Evolutionary conservation across 2,329 filamentous ascomycete species (phyloP), one percentile per base, ranked within the genome.

Genomic region (Verticillium dahliae): DNA sequence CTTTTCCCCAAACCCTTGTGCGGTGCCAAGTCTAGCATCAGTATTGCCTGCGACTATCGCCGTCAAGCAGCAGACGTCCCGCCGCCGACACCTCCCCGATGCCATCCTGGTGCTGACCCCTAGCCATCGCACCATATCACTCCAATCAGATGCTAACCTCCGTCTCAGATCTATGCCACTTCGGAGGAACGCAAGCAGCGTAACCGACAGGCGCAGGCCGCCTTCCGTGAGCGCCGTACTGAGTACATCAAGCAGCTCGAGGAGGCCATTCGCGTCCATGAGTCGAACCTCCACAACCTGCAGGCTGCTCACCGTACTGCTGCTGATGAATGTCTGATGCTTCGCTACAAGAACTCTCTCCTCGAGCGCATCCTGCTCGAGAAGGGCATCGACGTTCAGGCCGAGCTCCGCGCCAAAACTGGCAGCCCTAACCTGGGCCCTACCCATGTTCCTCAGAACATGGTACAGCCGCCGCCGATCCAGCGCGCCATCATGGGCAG

Each of bases 201-300:
- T 67, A 99, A 99, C 74, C 84, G 95, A 69, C 95, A 98, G 80
- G 95, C 95, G 57, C 95, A 99, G 78, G 95, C 95, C 61, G 95
- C 95, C 62, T 99, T 99, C 72, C 89, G 95, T 69, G 95, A 99
- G 78, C 90, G 95, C 67, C 89, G 95, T 62, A 98, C 94, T 61
- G 95, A 99, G 80, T 99, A 99, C 76, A 99, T 99, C 80, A 98
- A 98, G 80, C 95, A 99, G 76, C 85, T 99, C 33, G 95, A 99
- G 78, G 92, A 94, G 69, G 96, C 93, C 61, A 98, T 99, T 76
- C 94, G 95, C 72, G 91, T 95, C 69, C 94, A 98, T 81, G 95
- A 99, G 78, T 92, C 96, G 70, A 94, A 92, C 69, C 82, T 98
- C 61, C 91, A 96, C 69, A 96, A 88, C 71, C 83, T 99, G 63